phyloP scores from a whole-genome alignment of 2,329 filamentous ascomycete species.

The Daldinia sp. region DNA sequence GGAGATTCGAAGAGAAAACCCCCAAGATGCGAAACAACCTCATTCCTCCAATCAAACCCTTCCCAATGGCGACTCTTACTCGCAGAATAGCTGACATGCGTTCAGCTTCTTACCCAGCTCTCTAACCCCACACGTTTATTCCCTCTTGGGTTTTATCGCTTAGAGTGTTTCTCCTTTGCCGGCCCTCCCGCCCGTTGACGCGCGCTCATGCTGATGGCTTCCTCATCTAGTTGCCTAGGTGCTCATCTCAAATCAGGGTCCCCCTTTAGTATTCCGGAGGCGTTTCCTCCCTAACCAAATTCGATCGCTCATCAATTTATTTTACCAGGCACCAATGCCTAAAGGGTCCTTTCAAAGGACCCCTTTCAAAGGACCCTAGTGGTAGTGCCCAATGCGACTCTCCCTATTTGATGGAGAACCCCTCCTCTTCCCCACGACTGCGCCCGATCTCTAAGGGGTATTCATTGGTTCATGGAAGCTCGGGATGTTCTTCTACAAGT shows the following conservation, averaged over 20 bases:
- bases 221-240: slow-evolving; percentile 11
- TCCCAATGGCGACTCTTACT: slow-evolving; percentile 32
- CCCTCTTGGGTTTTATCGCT: slow-evolving; percentile 8
- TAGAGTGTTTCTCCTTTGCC: slow-evolving; percentile 24
- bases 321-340: slow-evolving; percentile 26
- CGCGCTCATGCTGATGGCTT: slow-evolving; percentile 18
- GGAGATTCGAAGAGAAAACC: slow-evolving; percentile 33
- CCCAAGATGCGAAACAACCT: slow-evolving; percentile 26
- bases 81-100: slow-evolving; percentile 29
- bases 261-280: slow-evolving; percentile 13
- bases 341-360: slow-evolving; percentile 15
- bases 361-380: slow-evolving; percentile 21
- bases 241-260: slow-evolving; percentile 9
- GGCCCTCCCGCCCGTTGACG: slow-evolving; percentile 20
- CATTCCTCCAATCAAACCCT: slow-evolving; percentile 31
- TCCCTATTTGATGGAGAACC: slow-evolving; percentile 20
- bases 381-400: slow-evolving; percentile 27
- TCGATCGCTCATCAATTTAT: slow-evolving; percentile 28
- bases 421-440: slow-evolving; percentile 18
- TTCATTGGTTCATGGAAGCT: slow-evolving; percentile 12
- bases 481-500: slow-evolving; percentile 12
- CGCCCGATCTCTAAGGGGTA: slow-evolving; percentile 11
- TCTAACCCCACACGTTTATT: slow-evolving; percentile 18
- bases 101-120: slow-evolving; percentile 31
- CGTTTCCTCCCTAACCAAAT: slow-evolving; percentile 27